Conservation (phyloP, 2,329 filamentous ascomycete species). For the Fusarium sp. region DNA sequence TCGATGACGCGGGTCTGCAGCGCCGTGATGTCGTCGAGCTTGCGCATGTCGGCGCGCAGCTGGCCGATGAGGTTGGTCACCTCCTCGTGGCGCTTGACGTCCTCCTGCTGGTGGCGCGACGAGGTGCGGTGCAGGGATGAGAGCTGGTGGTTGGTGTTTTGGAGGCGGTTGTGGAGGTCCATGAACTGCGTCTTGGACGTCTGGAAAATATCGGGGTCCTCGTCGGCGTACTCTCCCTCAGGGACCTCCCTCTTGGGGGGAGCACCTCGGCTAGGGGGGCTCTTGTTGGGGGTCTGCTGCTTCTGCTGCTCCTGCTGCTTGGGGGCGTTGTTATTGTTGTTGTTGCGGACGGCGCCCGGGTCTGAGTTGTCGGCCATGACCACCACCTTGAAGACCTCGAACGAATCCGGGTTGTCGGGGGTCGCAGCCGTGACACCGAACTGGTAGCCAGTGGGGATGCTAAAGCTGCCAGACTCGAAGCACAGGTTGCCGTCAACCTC, state of each 20-base stretch:
- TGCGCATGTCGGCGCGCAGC: constrained; percentile 56
- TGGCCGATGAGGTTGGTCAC: constrained; percentile 57
- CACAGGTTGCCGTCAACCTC: constrained; percentile 80
- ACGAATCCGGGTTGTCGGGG: constrained; percentile 90
- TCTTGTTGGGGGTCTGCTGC: constrained; percentile 37
- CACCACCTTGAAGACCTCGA: constrained; percentile 88
- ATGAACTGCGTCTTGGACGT: constrained; percentile 71
- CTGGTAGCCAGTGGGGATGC: constrained; percentile 79
- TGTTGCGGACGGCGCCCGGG: constrained; percentile 42
- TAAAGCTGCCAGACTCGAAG: constrained; percentile 82
- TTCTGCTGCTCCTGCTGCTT: constrained; percentile 30
- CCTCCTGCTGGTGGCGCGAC: constrained; percentile 57
- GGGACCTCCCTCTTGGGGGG: constrained; percentile 33
- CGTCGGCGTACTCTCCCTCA: constrained; percentile 57
- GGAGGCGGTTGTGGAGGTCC: constrained; percentile 85
- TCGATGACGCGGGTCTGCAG: constrained; percentile 58
- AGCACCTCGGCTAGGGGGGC: constrained; percentile 14
- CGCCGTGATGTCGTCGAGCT: constrained; percentile 54
- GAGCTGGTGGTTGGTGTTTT: constrained; percentile 73
- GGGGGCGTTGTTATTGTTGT: constrained; percentile 18
- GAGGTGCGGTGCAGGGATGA: constrained; percentile 67
- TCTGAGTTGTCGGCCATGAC: constrained; percentile 65
- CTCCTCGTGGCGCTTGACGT: constrained; percentile 66
- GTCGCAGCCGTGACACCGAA: constrained; percentile 89
- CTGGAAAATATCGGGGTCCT: constrained; percentile 56